phyloP scores from a whole-genome alignment of 495 filamentous ascomycete genomes.

The Amphirosellinia nigrospora region DNA sequence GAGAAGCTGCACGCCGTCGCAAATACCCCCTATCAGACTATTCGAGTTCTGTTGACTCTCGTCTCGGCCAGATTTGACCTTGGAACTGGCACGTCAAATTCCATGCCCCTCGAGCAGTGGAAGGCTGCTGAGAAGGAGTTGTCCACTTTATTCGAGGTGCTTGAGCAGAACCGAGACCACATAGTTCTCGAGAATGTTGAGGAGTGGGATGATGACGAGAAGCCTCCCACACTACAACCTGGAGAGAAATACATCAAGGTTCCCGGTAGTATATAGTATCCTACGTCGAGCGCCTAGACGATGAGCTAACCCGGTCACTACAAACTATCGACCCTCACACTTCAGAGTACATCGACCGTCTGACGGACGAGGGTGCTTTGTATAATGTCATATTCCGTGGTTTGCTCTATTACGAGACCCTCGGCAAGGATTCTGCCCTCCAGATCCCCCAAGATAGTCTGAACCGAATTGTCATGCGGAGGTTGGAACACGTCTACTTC shows the following conservation, averaged over 20 bases:
- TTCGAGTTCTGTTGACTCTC: slow-evolving; percentile 88
- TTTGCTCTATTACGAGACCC: slow-evolving; percentile 83
- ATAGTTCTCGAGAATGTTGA: slow-evolving; percentile 90
- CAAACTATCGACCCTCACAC: slow-evolving; percentile 98
- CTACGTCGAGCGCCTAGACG: slow-evolving; percentile 92
- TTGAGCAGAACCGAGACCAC: slow-evolving; percentile 77
- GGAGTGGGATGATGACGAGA: slow-evolving; percentile 99
- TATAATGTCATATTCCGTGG: slow-evolving; percentile 90
- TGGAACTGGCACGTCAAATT: slow-evolving; percentile 76
- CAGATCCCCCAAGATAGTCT: slow-evolving; percentile 79
- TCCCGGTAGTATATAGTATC: slow-evolving; percentile 90
- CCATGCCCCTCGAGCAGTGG: slow-evolving; percentile 97
- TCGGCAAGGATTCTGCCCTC: slow-evolving; percentile 72
- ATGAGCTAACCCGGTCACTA: slow-evolving; percentile 94
- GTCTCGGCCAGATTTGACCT: slow-evolving; percentile 96
- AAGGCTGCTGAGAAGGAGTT: slow-evolving; percentile 91
- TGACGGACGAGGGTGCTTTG: slow-evolving; percentile 88
- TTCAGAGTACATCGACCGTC: slow-evolving; percentile 94
- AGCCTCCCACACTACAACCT: slow-evolving; percentile 71
- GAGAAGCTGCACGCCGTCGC: slow-evolving; percentile 93
- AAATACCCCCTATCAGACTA: slow-evolving; percentile 87
- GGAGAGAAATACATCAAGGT: slow-evolving; percentile 83
- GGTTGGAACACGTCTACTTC: slow-evolving; percentile 98
- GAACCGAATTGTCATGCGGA: slow-evolving; percentile 90
- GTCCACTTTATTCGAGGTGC: slow-evolving; percentile 72